Evolutionary conservation across 2,329 filamentous ascomycete genomes (phyloP), one percentile per base, ranked within the genome.

Genomic region (Colletotrichum eleusines): DNA sequence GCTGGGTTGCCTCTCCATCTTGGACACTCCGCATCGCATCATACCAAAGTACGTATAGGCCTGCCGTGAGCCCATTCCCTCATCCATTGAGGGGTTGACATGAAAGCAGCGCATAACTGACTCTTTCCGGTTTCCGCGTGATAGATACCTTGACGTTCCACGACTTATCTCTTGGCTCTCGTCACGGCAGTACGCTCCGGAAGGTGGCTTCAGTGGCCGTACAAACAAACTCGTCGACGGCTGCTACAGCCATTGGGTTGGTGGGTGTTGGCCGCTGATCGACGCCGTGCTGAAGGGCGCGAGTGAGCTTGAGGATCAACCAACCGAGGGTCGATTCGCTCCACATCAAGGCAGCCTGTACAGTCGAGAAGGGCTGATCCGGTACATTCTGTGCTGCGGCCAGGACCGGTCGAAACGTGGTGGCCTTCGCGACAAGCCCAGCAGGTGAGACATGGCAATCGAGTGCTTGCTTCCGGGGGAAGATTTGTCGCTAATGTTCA

Each of bases 151-250:
- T 71, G 87, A 98, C 80, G 82, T 98, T 65, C 88, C 91, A 72
- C 85, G 90, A 62, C 87, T 99, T 64, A 87, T 96, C 58, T 90
- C 91, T 71, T 99, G 96, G 94, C 88, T 99, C 48, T 95, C 94
- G 9, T 90, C 93, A 54, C 91, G 94, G 71, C 96, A 99, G 81
- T 93, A 95, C 79, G 90, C 91, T 38, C 96, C 95, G 4, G 96
- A 98, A 80, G 95, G 95, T 74, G 96, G 96, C 44, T 95, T 97
- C 78, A 92, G 94, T 50, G 96, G 96, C 72, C 92, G 96, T 75
- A 97, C 95, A 35, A 98, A 98, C 86, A 99, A 99, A 83, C 87
- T 99, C 40, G 96, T 98, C 40, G 96, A 99, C 80, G 96, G 95
- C 55, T 99, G 96, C 83, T 99, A 99, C 84, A 97, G 94, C 79